Base-by-base conservation (phyloP, 2,329 filamentous ascomycete species). In the Lizonia empirigonia region DNA sequence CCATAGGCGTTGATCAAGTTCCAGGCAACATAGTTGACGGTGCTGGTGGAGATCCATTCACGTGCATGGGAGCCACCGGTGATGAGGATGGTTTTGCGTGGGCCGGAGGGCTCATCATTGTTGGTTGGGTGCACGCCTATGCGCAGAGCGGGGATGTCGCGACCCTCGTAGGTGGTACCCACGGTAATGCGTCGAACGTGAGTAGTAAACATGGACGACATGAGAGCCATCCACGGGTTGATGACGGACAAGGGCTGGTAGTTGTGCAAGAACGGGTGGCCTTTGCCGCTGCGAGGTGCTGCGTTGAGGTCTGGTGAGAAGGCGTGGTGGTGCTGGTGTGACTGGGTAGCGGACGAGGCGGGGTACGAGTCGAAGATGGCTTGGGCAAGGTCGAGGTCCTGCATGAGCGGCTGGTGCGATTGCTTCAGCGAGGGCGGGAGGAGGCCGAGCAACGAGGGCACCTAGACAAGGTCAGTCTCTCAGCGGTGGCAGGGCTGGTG, bases 41-140 rank as follows among this genome's bases (percentile, higher is more conserved):
- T 96, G 65, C 88, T 94, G 1, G 88, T 91, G 37, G 91, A 90
- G 59, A 99, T 96, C 94, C 94, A 99, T 78, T 99, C 94, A 29
- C 94, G 85, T 3, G 92, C 93, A 72, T 97, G 94, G n/a, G 89
- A 81, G 39, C 93, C 93, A 45, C 91, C 94, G 4, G 86, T 86
- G 16, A 99, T 79, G 41, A 96, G 78, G 49, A 96, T 85, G 0
- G 90, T 93, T 70, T 90, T 90, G 40, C 89, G 84, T 5, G 78
- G 80, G 10, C 68, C 65, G 4, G 72, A 67, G 2, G 75, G 64
- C 6, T 80, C 73, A 22, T 80, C 66, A 45, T 77, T 65, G 68
- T 79, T 78, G 27, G 78, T 78, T 64, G 80, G 76, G 48, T 80
- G 77, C 1, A 82, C 81, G 15, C 92, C 90, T 4, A 97, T 81